Base-by-base conservation (phyloP, 1,139 yeast species). In the Sugiyamaella castrensis region DNA sequence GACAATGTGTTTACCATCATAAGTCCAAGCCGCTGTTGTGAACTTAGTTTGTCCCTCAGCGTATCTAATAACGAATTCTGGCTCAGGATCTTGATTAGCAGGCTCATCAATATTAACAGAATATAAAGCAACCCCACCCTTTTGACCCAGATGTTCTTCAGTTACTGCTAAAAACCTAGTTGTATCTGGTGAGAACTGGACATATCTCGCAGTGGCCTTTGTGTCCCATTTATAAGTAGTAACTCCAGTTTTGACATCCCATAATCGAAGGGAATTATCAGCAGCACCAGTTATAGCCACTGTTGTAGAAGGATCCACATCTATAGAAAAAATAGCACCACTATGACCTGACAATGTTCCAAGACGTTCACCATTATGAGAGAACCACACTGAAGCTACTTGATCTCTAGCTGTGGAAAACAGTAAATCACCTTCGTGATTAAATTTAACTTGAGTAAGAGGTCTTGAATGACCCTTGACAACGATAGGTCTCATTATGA, bases 291-390 rank as follows among this genome's bases (percentile, higher is more conserved):
- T 91, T 51, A 84, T 82, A 60, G 88, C 82, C 57, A 80, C 78
- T 38, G 76, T 74, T 24, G 94, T 54, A 71, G 64, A 76, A 31
- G 77, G 74, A 67, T 87, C 95, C 47, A 89, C 85, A 66, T 92
- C 98, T 57, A 92, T 84, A 36, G 96, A 84, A 95, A 95, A 89
- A 64, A 92, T 84, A 54, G 97, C 87, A 82, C 98, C 98, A 56
- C 78, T 78, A 69, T 92, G 98, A 13, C 89, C 89, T 54, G 80
- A 82, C 59, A 88, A 80, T 52, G 99, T 92, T 46, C 98, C 99
- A 54, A 94, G 72, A 71, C 98, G 82, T 72, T 94, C 98, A 61
- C 99, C 99, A 67, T 91, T 92, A 57, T 87, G 84, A 27, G 97
- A 81, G 70, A 80, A 92, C 98, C 98, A 94, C 55, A 91, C 85